Evolutionary conservation across 2,329 filamentous ascomycete genomes (phyloP), one percentile per base, ranked within the genome.

Genomic region (Pseudopithomyces maydicus): DNA sequence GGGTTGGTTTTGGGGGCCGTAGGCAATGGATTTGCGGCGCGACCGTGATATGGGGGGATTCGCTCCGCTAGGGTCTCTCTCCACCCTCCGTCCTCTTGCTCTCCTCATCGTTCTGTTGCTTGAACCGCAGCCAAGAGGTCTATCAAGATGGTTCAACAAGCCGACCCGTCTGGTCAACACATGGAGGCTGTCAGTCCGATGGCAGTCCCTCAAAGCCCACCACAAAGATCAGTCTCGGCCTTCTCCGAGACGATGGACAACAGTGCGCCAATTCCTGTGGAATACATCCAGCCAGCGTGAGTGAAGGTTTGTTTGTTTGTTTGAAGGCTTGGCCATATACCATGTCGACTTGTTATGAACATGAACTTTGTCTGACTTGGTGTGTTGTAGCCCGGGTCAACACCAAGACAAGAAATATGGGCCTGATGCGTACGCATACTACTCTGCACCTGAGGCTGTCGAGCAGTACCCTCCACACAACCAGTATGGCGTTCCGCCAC

Each of bases 361-460:
- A 36, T 36, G 38, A 19, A 15, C 7, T 20, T 22, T 4, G 14
- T 43, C 44, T 47, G 26, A 47, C 32, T 20, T 22, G 29, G 14
- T 6, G 44, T 22, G 22, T 26, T 22, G 15, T 29, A 51, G 48
- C n/a, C 15, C 32, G 42, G 55, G 29, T 20, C 38, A 26, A 49
- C 11, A 50, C 22, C 47, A 41, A 50, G 45, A 58, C 29, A 46
- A 55, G 19, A 55, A 55, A 29, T 46, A 57, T 33, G 44, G 33
- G 29, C 51, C 52, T 39, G 36, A 51, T 19, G 32, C 44, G 23
- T 52, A 49, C 32, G 33, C 52, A 33, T 54, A 58, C 47, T 58
- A 43, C 36, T 58, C 56, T 12, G 56, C 56, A n/a, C 56, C 48
- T 7, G 56, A 58, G 33, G 56, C 54, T 29, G 56, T 57, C 20